Evolutionary conservation across 192 early-diverging fungal species (phyloP).

Genomic region (Physocladia obscura): DNA sequence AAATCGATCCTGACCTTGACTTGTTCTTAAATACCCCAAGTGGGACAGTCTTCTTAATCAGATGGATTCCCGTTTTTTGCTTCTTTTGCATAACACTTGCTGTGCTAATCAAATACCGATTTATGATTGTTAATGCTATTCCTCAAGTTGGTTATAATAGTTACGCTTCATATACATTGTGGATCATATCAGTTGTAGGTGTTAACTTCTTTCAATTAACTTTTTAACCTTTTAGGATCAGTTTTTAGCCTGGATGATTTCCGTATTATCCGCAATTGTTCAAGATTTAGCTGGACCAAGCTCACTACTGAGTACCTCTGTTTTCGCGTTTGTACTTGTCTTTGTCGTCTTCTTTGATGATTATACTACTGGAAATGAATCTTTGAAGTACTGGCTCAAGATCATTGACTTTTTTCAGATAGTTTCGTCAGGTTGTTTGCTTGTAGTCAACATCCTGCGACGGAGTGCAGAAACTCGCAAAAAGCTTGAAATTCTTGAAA

Average conservation of each 20-base stretch:
- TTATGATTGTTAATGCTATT: not conserved
- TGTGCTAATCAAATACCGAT: not conserved
- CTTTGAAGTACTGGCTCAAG: not conserved
- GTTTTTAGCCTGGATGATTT: not conserved
- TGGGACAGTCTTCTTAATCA: not conserved
- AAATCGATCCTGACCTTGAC: not conserved
- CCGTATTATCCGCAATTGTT: not conserved
- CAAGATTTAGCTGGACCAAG: constrained; percentile 8
- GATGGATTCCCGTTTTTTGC: not conserved
- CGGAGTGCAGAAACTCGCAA: not conserved
- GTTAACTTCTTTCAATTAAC: not conserved
- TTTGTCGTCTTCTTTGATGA: not conserved
- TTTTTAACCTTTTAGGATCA: too few relatives aligned
- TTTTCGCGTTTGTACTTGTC: not conserved
- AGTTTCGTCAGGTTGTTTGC: not conserved
- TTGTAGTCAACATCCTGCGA: not conserved
- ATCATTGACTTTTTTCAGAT: not conserved
- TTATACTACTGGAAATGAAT: not conserved
- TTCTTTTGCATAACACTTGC: not conserved
- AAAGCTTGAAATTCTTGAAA: not conserved
- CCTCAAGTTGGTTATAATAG: not conserved
- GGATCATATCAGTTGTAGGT: not conserved
- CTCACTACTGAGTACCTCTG: not conserved
- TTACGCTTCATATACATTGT: not conserved
- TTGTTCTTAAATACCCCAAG: not conserved